Base-by-base conservation (phyloP, 176 grass and related monocot species). In the Dactylis glomerata region DNA sequence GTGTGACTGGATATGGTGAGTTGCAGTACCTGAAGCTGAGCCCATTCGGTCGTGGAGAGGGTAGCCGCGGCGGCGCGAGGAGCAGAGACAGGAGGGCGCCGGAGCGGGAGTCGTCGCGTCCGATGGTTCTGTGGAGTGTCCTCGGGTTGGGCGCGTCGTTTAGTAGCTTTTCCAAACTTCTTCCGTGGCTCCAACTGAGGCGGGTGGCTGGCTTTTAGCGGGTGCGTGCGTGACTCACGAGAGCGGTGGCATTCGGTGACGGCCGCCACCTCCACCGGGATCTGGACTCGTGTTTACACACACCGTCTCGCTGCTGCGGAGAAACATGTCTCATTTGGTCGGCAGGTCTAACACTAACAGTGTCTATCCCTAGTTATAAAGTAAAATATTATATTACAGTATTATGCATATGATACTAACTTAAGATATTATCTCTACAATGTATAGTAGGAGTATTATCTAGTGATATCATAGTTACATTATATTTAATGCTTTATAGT, bases 21-120 rank as follows among this genome's bases (percentile, higher is more conserved):
- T 30, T 30, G 6, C n/a, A n/a, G 51, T 38, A 90, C 84, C 84
- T 87, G 89, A 87, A 41, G 89, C 84, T 5, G 89, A 90, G 75
- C 68, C 80, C 89, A 90, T 90, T 41, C 4, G 44, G 20, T 49
- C 26, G 68, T 31, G 28, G 45, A 38, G 65, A 49, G 5, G 24
- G 17, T 45, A 3, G 23, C 69, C 6, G 40, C 11, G 37, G 65
- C 34, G 34, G 3, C 6, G 44, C 31, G 3, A 16, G 17, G 9
- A 49, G 26, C 10, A 2, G 24, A 63, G 49, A 3, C 12, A 3
- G 54, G 58, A 20, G 13, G 2, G 8, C 19, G 69, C 69, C 13
- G 5, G 12, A 63, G 64, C 36, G 36, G 82, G 58, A 64, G n/a
- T 52, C 36, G 8, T 32, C 26, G 59, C 31, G 59, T 38, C n/a